Evolutionary conservation across 2,329 filamentous ascomycete species (phyloP), one percentile per base, ranked within the genome.

Genomic region (Fusarium austroafricanum): DNA sequence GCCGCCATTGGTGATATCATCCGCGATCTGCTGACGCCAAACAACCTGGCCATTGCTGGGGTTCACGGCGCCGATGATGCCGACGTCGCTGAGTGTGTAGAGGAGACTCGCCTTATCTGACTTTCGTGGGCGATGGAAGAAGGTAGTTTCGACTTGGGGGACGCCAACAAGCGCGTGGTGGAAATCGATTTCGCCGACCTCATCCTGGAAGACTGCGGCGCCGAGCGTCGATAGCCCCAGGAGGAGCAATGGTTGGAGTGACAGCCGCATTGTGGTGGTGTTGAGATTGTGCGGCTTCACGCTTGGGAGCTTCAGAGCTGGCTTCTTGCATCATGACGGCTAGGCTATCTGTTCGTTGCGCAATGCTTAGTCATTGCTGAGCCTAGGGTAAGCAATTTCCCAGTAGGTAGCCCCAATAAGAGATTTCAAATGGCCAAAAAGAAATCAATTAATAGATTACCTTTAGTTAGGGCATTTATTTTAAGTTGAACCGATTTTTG

Each of bases 141-240:
- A 96, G 72, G 95, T 97, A 64, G 93, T 92, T 67, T 92, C 88
- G 77, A 88, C 84, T 77, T 91, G 91, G 55, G 96, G 94, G 37
- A 92, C 82, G 75, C 96, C 96, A 75, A 99, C 83, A 47, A 98
- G 89, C 69, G 92, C 89, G 82, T 97, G 90, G 81, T 98, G 95
- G 82, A 94, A 98, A 81, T 99, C 96, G 78, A 96, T 88, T 73
- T 93, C 87, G 82, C 90, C 94, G 71, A 96, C 94, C 79, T 99
- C 95, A 77, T 99, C 96, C 71, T 87, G 85, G 82, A 94, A 97
- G 62, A 98, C 89, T 69, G 94, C 92, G 9, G 72, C 72, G 51
- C 87, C 82, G 46, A 81, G 72, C 47, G 79, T 75, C 56, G 80
- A 78, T 45, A 82, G 75, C 68, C 76, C 80, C 70, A 82, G 72